These are phyloP conservation scores for Candida sphagnicola DNA, from an alignment of 805 yeast species.

Conservation along the genomic window DNA sequence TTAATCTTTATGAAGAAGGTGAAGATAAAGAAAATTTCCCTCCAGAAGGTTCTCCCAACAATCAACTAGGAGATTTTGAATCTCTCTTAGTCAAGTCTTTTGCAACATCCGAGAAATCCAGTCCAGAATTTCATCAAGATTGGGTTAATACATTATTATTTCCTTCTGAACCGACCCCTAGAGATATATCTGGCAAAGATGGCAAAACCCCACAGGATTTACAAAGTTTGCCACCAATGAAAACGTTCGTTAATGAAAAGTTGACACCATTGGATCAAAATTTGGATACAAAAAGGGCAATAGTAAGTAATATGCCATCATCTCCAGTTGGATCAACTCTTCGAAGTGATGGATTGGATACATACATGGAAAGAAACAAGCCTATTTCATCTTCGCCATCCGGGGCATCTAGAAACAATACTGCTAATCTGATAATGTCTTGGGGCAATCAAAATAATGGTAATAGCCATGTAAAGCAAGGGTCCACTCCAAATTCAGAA, in stretches of 20 bases:
- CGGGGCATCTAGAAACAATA: conserved; percentile 33
- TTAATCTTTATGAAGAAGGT: conserved; percentile 43
- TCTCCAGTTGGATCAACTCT: conserved; percentile 29
- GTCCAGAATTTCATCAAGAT: conserved; percentile 33
- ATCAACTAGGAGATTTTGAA: conserved; percentile 20
- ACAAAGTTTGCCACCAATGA: conserved; percentile 22
- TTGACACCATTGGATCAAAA: conserved; percentile 20
- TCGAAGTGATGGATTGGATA: conserved; percentile 6
- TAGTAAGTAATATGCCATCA: conserved; percentile 35
- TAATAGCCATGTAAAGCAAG: conserved; percentile 6
- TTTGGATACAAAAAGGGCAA: conserved; percentile 15
- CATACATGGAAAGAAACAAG: conserved; percentile 8
- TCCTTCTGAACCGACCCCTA: conserved; percentile 35
- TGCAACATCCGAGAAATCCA: conserved; percentile 27
- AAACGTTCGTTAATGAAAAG: conserved; percentile 22
- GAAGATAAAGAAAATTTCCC: conserved; percentile 30
- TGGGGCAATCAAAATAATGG: conserved; percentile 12
- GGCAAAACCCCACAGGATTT: conserved; percentile 15
- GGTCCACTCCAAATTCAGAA: conserved; percentile 26
- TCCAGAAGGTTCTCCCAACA: conserved; percentile 13
- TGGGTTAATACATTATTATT: conserved; percentile 41
- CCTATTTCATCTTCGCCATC: conserved; percentile 26
- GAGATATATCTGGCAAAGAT: conserved; percentile 24
- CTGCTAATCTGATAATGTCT: conserved; percentile 28
- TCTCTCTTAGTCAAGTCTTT: conserved; percentile 23